Conservation (phyloP, 768 basidiomycete species). For the Xerocomellus chrysenteron region DNA sequence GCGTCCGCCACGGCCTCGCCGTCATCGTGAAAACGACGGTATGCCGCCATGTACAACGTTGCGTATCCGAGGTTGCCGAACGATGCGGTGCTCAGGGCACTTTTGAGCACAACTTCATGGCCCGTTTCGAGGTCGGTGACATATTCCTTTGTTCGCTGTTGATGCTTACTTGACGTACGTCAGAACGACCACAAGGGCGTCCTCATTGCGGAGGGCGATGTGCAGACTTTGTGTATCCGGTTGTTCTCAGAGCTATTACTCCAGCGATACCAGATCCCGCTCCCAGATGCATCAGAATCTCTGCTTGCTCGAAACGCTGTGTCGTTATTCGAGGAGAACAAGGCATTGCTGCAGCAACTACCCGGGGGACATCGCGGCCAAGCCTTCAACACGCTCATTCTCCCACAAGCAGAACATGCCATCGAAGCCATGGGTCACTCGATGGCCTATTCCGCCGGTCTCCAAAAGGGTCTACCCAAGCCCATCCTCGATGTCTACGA, state of each 20-base stretch:
- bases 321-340: conserved; percentile 49
- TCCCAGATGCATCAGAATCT: conserved; percentile 42
- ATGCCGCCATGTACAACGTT: conserved; percentile 49
- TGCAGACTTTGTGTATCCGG: conserved; percentile 53
- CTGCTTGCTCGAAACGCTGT: conserved; percentile 52
- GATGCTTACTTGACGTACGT: conserved; percentile 12
- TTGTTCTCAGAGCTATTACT: conserved; percentile 60
- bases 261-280: conserved; percentile 51
- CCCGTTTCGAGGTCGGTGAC: conserved; percentile 47
- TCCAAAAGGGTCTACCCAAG: conserved; percentile 42
- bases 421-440: conserved; percentile 66
- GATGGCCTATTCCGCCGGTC: conserved; percentile 55
- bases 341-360: conserved; percentile 35
- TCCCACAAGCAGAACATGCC: conserved; percentile 53
- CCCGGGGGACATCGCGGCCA: conserved; percentile 22
- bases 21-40: conserved; percentile 1
- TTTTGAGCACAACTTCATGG: conserved; percentile 63
- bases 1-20: neutral
- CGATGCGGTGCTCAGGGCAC: conserved; percentile 67
- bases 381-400: conserved; percentile 50
- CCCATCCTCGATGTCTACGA: conserved; percentile 58
- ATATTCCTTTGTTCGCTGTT: neutral
- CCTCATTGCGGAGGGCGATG: conserved; percentile 56
- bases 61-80: conserved; percentile 54
- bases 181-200: conserved; percentile 45